These are phyloP conservation scores for Lolium multiflorum DNA, from an alignment of 176 grass and related monocot species.

Conservation along the genomic window DNA sequence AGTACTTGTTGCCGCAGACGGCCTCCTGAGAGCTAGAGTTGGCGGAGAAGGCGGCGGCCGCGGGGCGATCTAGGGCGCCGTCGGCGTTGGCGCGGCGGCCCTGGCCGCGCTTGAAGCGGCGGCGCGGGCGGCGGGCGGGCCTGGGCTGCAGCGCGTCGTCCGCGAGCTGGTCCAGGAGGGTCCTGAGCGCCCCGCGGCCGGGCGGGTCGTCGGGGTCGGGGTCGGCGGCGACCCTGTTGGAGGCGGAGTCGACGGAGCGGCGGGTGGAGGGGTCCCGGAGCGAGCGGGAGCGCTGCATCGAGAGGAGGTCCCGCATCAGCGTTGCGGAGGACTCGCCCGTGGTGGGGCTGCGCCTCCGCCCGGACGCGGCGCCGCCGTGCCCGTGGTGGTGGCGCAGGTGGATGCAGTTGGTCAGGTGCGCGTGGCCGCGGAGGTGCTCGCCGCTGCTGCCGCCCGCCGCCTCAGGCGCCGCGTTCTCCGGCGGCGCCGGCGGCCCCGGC, in stretches of 20 bases:
- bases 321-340: conserved; percentile 52
- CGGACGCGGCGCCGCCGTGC: conserved; percentile 35
- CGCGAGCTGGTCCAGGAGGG: conserved; percentile 71
- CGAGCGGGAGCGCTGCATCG: conserved; percentile 76
- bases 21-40: conserved; percentile 69
- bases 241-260: conserved; percentile 70
- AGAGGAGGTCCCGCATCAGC: conserved; percentile 82
- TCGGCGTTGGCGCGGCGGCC: conserved; percentile 21
- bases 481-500: conserved; percentile 29
- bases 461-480: conserved; percentile 17
- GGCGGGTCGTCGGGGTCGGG: conserved; percentile 41
- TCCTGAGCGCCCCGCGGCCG: conserved; percentile 54
- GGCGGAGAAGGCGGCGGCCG: conserved; percentile 39
- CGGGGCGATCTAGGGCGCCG: conserved; percentile 40
- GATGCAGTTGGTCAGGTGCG: conserved; percentile 85
- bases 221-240: conserved; percentile 58
- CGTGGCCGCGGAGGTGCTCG: conserved; percentile 64
- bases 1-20: conserved; percentile 67
- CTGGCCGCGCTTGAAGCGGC: conserved; percentile 49
- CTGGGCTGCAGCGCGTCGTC: conserved; percentile 48
- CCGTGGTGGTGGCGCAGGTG: conserved; percentile 81
- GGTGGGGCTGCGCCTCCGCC: conserved; percentile 54
- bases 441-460: conserved; percentile 36
- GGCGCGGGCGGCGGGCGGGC: conserved; percentile 41
- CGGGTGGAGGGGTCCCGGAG: conserved; percentile 85